Evolutionary conservation across 2,329 filamentous ascomycete genomes (phyloP).

Genomic region (Elsinoe ampelina): DNA sequence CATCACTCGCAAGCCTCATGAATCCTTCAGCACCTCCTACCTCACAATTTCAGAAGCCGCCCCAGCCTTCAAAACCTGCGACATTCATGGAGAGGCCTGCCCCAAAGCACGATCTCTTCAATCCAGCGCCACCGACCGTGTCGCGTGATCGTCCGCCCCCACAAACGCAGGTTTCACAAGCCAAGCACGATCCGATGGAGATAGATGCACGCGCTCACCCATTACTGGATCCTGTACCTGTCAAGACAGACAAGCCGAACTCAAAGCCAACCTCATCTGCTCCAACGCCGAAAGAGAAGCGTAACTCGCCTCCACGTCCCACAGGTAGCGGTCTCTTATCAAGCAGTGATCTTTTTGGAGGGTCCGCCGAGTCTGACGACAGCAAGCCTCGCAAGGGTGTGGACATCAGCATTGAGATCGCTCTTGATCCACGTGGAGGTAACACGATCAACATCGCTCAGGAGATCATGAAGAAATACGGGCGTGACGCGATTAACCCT

Average conservation of each 20-base stretch:
- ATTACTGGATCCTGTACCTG: background rate
- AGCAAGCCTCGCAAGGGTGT: conserved; percentile 41
- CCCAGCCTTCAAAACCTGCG: conserved; percentile 20
- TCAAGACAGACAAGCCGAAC: conserved; percentile 9
- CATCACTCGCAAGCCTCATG: conserved; percentile 83
- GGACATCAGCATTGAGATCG: conserved; percentile 79
- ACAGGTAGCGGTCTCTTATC: conserved; percentile 56
- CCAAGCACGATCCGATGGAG: conserved; percentile 26
- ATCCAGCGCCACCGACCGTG: background rate
- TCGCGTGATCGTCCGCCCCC: background rate
- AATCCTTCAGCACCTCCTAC: conserved; percentile 26
- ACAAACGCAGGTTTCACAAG: background rate
- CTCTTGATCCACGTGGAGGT: conserved; percentile 71
- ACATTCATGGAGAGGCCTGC: conserved; percentile 12
- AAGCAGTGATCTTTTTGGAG: conserved; percentile 52
- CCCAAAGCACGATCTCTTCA: conserved; percentile 13
- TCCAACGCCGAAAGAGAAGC: conserved; percentile 31
- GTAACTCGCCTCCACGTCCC: conserved; percentile 46
- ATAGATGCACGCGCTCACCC: conserved; percentile 19
- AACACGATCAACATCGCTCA: conserved; percentile 94
- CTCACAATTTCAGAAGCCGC: conserved; percentile 20
- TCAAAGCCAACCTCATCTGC: conserved; percentile 10
- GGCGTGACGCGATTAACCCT: conserved; percentile 87
- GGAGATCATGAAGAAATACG: conserved; percentile 86
- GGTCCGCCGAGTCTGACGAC: conserved; percentile 38